These are phyloP conservation scores for Malania oleifera DNA, from an alignment of 164 flowering plant genomes.

Conservation along the genomic window DNA sequence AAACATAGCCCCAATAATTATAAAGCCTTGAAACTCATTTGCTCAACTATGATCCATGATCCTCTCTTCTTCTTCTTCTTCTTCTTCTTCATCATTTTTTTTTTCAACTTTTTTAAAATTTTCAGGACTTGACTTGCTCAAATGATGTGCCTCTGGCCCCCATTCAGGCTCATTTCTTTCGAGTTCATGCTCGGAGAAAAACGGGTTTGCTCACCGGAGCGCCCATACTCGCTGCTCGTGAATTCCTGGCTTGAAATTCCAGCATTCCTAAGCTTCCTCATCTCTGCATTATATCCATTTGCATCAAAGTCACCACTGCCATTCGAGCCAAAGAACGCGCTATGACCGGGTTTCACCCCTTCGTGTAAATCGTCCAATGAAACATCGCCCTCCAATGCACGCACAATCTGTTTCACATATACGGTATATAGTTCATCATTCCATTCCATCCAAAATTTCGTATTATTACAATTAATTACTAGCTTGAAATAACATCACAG, in stretches of 20 bases:
- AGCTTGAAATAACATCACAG: no score
- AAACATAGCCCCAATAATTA: no score
- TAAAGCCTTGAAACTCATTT: no score
- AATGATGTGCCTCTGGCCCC: neutral
- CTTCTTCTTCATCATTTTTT: no score
- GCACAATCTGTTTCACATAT: conserved; percentile 49
- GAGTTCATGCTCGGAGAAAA: neutral
- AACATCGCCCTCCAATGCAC: conserved; percentile 71
- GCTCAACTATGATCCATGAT: no score
- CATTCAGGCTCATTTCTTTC: conserved; percentile 13
- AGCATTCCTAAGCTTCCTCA: conserved; percentile 34
- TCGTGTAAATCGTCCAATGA: conserved; percentile 53
- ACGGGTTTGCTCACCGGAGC: conserved; percentile 28
- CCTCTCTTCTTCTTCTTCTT: no score
- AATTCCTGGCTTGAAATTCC: conserved; percentile 26
- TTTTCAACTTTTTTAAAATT: no score
- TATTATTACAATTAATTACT: no score
- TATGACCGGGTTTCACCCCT: conserved; percentile 30
- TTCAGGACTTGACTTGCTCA: no score
- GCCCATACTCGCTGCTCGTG: conserved; percentile 42
- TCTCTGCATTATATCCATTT: conserved; percentile 30
- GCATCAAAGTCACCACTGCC: conserved; percentile 33
- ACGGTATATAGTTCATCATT: no score
- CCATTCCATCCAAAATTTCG: no score
- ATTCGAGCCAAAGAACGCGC: conserved; percentile 21